These are phyloP conservation scores for Rhazya stricta DNA, from an alignment of 257 asterid species.

Conservation along the genomic window DNA sequence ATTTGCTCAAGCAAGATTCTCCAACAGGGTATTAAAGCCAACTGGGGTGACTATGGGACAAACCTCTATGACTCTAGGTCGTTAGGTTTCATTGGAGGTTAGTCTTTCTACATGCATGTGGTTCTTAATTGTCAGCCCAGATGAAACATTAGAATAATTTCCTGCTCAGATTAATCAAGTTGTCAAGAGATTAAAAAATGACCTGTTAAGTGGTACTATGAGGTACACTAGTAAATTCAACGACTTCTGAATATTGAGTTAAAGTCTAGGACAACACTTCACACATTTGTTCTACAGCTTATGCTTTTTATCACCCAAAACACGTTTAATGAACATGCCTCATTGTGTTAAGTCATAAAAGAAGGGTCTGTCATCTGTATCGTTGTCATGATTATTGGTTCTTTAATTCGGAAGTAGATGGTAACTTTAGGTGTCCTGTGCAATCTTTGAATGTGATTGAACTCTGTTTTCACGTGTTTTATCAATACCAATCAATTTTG, in stretches of 20 bases:
- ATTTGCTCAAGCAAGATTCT: background rate
- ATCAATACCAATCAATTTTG: background rate
- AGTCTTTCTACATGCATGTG: background rate
- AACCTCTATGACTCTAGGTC: background rate
- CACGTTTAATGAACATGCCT: background rate
- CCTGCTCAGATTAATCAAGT: background rate
- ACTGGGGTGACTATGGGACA: background rate
- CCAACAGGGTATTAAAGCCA: background rate
- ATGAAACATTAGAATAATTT: background rate
- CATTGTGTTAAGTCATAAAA: conserved; percentile 4
- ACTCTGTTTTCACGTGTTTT: background rate
- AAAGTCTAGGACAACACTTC: background rate
- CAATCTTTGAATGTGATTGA: background rate
- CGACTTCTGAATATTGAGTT: background rate
- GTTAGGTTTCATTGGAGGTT: background rate
- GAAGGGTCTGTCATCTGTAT: background rate
- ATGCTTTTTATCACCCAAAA: background rate
- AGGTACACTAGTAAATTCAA: background rate
- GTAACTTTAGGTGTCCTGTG: background rate
- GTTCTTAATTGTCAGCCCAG: background rate
- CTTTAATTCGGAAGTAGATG: background rate
- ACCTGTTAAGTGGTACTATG: background rate
- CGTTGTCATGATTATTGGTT: background rate
- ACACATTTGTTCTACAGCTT: background rate
- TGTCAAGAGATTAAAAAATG: background rate